Conservation (phyloP, 345 rosid genomes). For the Kernera saxatilis region DNA sequence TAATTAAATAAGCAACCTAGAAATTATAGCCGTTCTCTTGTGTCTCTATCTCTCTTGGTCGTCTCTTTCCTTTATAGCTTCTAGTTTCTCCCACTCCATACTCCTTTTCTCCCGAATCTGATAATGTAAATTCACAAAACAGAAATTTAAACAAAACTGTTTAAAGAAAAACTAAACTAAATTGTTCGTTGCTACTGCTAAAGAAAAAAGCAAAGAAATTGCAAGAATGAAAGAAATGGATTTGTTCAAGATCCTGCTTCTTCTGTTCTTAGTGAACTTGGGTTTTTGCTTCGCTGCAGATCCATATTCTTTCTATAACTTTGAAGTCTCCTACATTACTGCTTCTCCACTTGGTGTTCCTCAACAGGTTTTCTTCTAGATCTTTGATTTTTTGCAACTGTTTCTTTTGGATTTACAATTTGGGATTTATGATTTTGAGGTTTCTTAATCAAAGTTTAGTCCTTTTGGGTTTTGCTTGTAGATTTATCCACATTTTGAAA, state of each 20-base stretch:
- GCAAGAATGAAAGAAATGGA: constrained; percentile 39
- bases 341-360: constrained; percentile 98
- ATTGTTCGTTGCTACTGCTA: constrained; percentile 15
- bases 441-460: neutral
- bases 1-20: constrained; percentile 8
- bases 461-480: neutral
- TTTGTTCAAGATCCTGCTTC: constrained; percentile 33
- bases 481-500: constrained; percentile 10
- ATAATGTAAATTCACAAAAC: constrained; percentile 30
- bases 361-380: constrained; percentile 59
- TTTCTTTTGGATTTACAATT: constrained; percentile 1
- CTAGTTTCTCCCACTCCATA: constrained; percentile 18
- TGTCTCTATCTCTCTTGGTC: constrained; percentile 10
- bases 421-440: neutral
- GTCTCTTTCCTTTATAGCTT: constrained; percentile 27
- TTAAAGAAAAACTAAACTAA: neutral
- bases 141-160: neutral
- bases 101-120: constrained; percentile 15
- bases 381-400: constrained; percentile 21
- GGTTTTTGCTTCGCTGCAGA: constrained; percentile 63
- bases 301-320: constrained; percentile 57
- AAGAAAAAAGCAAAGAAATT: constrained; percentile 5
- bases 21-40: constrained; percentile 24
- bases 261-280: constrained; percentile 45
- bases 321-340: constrained; percentile 85